Conservation (phyloP, 1,139 yeast genomes). For the Pneumocystis canis region DNA sequence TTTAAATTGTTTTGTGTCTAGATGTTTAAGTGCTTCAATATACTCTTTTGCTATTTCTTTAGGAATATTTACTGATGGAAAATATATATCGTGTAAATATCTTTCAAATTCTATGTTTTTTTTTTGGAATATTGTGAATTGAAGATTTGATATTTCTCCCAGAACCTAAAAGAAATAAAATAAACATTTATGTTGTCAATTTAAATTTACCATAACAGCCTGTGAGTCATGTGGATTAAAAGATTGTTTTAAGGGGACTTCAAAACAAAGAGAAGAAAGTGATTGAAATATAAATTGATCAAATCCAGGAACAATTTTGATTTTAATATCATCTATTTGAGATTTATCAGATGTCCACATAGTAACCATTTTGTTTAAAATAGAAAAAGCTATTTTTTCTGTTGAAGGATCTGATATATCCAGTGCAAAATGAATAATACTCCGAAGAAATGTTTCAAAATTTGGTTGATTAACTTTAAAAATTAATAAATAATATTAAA, state of each 20-base stretch:
- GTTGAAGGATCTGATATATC: constrained; percentile 38
- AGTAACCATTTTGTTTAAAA: constrained; percentile 46
- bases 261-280: constrained; percentile 56
- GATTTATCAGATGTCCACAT: constrained; percentile 9
- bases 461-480: constrained; percentile 17
- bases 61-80: not conserved
- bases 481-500: constrained; percentile 18
- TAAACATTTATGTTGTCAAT: not conserved
- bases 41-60: not conserved
- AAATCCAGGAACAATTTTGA: constrained; percentile 38
- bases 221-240: constrained; percentile 68
- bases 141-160: not conserved
- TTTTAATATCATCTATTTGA: constrained; percentile 20
- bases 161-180: not conserved
- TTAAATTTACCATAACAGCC: constrained; percentile 38
- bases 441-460: constrained; percentile 49
- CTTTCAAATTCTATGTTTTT: not conserved
- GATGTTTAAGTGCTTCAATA: not conserved
- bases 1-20: not conserved
- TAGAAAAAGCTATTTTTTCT: constrained; percentile 56
- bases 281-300: constrained; percentile 56
- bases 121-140: not conserved
- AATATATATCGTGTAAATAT: not conserved
- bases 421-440: constrained; percentile 52
- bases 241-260: constrained; percentile 59